A percentile compares a stretch with the other conserved stretches of the same genome.
These are phyloP conservation scores for Gossypium stocksii DNA, from an alignment of 345 rosid genomes.

Conservation along the genomic window DNA sequence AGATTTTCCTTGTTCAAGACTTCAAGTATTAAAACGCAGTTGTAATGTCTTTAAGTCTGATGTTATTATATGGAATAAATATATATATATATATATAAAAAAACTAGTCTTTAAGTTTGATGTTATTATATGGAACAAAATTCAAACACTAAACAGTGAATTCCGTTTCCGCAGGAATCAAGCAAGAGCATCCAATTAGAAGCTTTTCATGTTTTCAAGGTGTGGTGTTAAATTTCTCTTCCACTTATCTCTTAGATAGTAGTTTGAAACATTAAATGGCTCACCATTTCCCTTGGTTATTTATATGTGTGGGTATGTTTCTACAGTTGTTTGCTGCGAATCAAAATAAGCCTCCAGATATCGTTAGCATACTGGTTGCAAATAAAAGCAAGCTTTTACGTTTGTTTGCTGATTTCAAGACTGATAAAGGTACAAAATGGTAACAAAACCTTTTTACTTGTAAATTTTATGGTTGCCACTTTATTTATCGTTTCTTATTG, in stretches of 20 bases:
- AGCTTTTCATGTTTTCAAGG: constrained; percentile 99
- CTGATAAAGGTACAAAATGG: constrained; percentile 54
- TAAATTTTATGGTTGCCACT: not conserved
- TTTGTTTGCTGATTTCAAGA: constrained; percentile 65
- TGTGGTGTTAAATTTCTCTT: constrained; percentile 13
- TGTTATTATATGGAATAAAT: not conserved
- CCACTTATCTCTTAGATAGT: not conserved
- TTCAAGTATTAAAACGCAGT: not conserved
- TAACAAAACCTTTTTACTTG: not conserved
- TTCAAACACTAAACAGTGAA: not conserved
- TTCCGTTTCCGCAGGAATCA: constrained; percentile 57
- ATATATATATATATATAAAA: too few relatives aligned
- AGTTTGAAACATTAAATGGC: not conserved
- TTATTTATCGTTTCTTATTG: not conserved
- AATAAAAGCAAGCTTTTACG: constrained; percentile 75
- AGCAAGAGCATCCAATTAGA: constrained; percentile 96
- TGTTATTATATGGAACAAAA: not conserved
- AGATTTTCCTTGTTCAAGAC: not conserved
- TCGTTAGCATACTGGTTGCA: constrained; percentile 55
- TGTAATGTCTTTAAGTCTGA: not conserved
- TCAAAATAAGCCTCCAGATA: constrained; percentile 65
- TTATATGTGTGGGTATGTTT: not conserved
- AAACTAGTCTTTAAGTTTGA: not conserved
- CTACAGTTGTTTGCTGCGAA: constrained; percentile 71
- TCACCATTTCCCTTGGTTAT: not conserved